These are phyloP conservation scores for Hypoxylon perforatum DNA, from an alignment of 495 filamentous ascomycete species.

Conservation along the genomic window DNA sequence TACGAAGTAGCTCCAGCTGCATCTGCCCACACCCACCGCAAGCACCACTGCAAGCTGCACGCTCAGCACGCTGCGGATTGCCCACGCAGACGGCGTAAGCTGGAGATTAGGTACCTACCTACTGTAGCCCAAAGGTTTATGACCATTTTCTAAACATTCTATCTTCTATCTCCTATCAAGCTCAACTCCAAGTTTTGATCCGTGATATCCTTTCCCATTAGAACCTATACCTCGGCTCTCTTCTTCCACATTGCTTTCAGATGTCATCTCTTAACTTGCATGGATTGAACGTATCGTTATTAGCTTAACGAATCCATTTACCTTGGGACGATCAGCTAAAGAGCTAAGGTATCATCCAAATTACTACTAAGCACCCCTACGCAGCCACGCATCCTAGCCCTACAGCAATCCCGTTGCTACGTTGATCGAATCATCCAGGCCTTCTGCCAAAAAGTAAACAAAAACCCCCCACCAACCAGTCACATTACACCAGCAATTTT, in stretches of 20 bases:
- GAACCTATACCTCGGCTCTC: not conserved
- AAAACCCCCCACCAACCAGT: constrained; percentile 39
- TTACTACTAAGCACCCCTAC: constrained; percentile 3
- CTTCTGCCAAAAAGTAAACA: constrained; percentile 36
- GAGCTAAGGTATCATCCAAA: constrained; percentile 5
- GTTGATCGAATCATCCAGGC: constrained; percentile 19
- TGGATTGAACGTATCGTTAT: constrained; percentile 13
- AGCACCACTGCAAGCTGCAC: no score
- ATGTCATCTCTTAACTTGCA: constrained; percentile 15
- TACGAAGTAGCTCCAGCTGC: constrained; percentile 30
- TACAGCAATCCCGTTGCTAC: constrained; percentile 26
- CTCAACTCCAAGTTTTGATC: no score
- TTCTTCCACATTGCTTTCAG: not conserved
- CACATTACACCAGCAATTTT: constrained; percentile 19
- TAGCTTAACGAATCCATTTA: constrained; percentile 20
- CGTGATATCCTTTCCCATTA: no score
- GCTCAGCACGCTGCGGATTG: no score
- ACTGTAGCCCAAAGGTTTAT: no score
- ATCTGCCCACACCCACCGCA: no score
- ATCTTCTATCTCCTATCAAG: no score
- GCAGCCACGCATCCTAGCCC: constrained; percentile 4
- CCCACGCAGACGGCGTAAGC: no score
- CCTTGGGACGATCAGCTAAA: constrained; percentile 2
- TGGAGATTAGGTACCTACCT: no score
- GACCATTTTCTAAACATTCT: no score